Percentiles rank a stretch among this genome's conserved stretches.
Conservation (phyloP, 441 rosid genomes). For the Mallotus japonicus region DNA sequence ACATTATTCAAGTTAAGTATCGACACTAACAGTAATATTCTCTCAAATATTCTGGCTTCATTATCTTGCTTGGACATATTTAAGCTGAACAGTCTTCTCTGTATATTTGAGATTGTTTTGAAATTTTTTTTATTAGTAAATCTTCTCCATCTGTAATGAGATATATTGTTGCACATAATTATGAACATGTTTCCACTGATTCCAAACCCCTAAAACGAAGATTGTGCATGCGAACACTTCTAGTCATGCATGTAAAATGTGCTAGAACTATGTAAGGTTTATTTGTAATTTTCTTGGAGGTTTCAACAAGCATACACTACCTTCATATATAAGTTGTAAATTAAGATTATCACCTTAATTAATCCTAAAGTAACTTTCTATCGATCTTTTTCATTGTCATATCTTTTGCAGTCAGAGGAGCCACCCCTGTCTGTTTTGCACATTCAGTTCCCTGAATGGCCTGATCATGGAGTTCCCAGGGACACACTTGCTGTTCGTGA, state of each 20-base stretch:
- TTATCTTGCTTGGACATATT: neutral
- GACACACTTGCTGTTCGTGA: slow-evolving; percentile 76
- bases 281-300: neutral
- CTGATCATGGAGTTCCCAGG: slow-evolving; percentile 92
- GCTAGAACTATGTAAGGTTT: neutral
- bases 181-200: neutral
- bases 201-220: neutral
- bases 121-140: neutral
- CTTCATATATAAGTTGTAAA: neutral
- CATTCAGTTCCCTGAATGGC: slow-evolving; percentile 90
- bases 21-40: too few relatives aligned
- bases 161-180: neutral
- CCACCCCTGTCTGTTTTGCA: slow-evolving; percentile 67
- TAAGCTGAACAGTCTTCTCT: neutral
- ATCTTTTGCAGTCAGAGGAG: slow-evolving; percentile 54
- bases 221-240: neutral
- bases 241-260: neutral
- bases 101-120: neutral
- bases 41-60: too few relatives aligned
- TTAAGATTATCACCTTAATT: neutral
- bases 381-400: neutral
- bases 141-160: neutral
- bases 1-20: neutral
- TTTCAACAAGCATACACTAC: neutral
- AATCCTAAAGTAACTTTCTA: neutral